Evolutionary conservation across 192 early-diverging fungal species (phyloP), one percentile per base, ranked within the genome.

Genomic region (Coemansia sp.): DNA sequence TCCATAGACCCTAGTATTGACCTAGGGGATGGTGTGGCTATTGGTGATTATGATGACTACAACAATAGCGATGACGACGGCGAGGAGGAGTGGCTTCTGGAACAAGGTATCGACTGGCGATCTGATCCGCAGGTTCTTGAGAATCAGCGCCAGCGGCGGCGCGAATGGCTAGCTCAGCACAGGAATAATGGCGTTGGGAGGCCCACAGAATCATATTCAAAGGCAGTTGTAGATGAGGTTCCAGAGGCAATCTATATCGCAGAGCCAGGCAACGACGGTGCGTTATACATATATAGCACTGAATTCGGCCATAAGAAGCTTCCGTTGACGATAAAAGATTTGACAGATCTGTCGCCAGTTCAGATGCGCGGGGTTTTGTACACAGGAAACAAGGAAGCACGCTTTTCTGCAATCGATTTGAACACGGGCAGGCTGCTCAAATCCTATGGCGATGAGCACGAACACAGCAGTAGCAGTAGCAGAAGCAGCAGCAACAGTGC

Each of bases 341-440:
- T 95, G 26, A 90, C 91, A 0, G 81, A 84, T 39, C 74, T 72
- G 45, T 86, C 86, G 29, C 84, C 88, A 7, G 83, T 85, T 48
- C 82, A 84, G 20, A 65, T 70, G 20, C 84, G 81, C 45, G 84
- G 83, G 3, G 78, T 85, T 26, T 75, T 87, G 8, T 92, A 90
- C 64, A 87, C 87, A 9, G 87, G 91, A 7, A 80, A 71, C 18
- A 93, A 92, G 65, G 74, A 76, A 18, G 87, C 90, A 10, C 75
- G 83, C 9, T 80, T 94, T 58, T 70, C 89, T 0, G 90, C 90
- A 6, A 66, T 95, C 7, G 88, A 94, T 72, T 84, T 92, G 46
- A 33, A 70, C 6, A 85, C 84, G 23, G 93, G 93, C 0, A 70
- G 75, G 13, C 79, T 94, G 20, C 59, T 91, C 16, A 68, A 80